phyloP scores from a whole-genome alignment of 2,329 filamentous ascomycete species.

The Colletotrichum chlorophyti region DNA sequence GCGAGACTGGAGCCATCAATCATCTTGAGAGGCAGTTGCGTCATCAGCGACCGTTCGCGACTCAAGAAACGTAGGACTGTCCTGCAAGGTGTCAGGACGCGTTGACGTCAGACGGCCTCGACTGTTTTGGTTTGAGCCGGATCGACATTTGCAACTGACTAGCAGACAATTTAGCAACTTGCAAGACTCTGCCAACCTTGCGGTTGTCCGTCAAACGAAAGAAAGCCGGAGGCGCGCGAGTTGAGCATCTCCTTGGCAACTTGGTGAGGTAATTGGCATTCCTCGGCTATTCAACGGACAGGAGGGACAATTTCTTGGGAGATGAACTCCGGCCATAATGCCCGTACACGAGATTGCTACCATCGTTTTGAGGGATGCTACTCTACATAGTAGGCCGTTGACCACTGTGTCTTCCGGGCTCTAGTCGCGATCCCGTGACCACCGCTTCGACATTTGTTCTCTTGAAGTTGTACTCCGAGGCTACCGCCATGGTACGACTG shows the following conservation, averaged over 20 bases:
- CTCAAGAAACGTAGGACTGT: constrained; percentile 11
- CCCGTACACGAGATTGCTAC: constrained; percentile 17
- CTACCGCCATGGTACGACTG: background rate
- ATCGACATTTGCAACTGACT: background rate
- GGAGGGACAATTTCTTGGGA: background rate
- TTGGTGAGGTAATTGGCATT: background rate
- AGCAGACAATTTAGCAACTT: background rate
- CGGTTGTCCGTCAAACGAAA: too few species aligned
- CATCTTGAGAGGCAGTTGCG: constrained; percentile 7
- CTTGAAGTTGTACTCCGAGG: too few species aligned
- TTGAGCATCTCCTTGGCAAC: background rate
- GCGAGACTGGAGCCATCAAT: constrained; percentile 10
- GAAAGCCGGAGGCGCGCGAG: too few species aligned
- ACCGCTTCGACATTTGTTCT: background rate
- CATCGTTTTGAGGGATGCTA: background rate
- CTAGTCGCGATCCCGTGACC: background rate
- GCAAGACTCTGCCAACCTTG: too few species aligned
- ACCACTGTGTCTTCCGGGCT: too few species aligned
- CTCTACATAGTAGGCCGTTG: too few species aligned
- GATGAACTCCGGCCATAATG: constrained; percentile 15
- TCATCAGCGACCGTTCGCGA: constrained; percentile 9
- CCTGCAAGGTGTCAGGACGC: background rate
- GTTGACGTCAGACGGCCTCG: constrained; percentile 5
- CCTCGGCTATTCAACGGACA: background rate
- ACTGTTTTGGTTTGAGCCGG: background rate